Base-by-base conservation (phyloP, 805 yeast genomes). In the Lipomyces anomalus region DNA sequence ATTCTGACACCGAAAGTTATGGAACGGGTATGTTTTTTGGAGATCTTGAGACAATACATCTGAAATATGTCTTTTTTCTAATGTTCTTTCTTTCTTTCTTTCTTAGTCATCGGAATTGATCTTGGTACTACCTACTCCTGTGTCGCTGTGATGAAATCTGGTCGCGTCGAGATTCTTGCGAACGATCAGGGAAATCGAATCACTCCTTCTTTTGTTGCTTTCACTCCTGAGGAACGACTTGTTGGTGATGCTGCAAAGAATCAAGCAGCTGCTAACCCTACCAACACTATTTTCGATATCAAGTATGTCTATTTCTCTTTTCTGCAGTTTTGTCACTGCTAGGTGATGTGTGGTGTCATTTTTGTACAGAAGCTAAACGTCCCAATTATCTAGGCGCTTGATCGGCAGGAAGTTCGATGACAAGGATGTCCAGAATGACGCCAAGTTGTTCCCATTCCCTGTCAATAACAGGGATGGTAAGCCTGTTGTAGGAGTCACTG, bases 171-270 rank as follows among this genome's bases (percentile, higher is more conserved):
- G 65, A 89, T 89, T 63, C 80, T 89, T 62, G 96, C 97, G 59
- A 89, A 89, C 66, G 96, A 89, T 69, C 97, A 90, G 73, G 97
- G 97, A 75, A 90, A 90, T 77, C 84, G 97, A 76, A 90, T 95
- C 53, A 89, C 97, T 17, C 97, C 97, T 28, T 88, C 97, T 32
- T 89, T 84, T 67, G 97, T 90, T 52, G 96, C 95, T 42, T 89
- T 89, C 78, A 86, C 95, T 21, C 95, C 86, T 64, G 79, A 89
- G 36, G 97, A 90, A 73, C 82, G 96, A 72, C 76, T 88, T 61
- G 88, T 88, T 59, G 96, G 96, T 69, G 96, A 88, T 70, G 95
- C 97, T 57, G 97, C 97, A 48, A 90, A 90, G 80, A 89, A 90
- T 71, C 97, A 90, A 74, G 95, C 95, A 47, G 95, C 97, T 55